Evolutionary conservation across 148 eudicot species (phyloP).

Genomic region (Amaranthus palmeri): DNA sequence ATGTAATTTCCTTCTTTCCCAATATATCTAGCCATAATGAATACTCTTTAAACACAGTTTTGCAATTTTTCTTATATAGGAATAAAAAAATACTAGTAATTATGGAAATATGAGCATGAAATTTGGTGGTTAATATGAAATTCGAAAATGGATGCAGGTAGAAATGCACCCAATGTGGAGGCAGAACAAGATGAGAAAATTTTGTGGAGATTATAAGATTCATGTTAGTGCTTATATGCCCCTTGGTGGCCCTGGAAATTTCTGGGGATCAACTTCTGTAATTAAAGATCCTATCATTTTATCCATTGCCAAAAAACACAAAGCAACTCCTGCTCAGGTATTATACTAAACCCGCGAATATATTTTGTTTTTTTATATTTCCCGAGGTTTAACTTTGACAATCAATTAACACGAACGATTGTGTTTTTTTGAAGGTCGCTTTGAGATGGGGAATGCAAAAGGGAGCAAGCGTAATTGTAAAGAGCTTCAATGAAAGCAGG

Average conservation of each 20-base stretch:
- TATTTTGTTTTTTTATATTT: background rate
- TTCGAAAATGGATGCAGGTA: slow-evolving; percentile 27
- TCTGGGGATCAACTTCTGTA: slow-evolving; percentile 59
- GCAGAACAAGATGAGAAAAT: slow-evolving; percentile 50
- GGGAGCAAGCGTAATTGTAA: slow-evolving; percentile 49
- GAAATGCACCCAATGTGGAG: slow-evolving; percentile 80
- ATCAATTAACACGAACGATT: background rate
- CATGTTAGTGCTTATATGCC: slow-evolving; percentile 68
- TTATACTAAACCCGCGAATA: background rate
- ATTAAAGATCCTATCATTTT: slow-evolving; percentile 42
- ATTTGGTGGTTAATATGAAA: background rate
- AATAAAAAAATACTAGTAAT: background rate
- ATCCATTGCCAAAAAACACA: slow-evolving; percentile 54
- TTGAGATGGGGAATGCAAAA: slow-evolving; percentile 55
- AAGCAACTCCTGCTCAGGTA: slow-evolving; percentile 63
- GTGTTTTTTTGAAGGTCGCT: slow-evolving; percentile 39
- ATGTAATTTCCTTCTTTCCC: no score
- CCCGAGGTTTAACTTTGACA: background rate
- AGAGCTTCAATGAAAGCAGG: slow-evolving; percentile 49
- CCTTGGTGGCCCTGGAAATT: slow-evolving; percentile 62
- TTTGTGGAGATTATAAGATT: slow-evolving; percentile 36
- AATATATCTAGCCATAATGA: no score
- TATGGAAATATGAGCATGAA: background rate
- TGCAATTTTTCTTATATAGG: background rate
- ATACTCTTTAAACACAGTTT: no score